Percentiles rank a stretch among this genome's conserved stretches.
Conservation (phyloP, 2,329 filamentous ascomycete genomes). For the Aotearoamyces nothofagi region DNA sequence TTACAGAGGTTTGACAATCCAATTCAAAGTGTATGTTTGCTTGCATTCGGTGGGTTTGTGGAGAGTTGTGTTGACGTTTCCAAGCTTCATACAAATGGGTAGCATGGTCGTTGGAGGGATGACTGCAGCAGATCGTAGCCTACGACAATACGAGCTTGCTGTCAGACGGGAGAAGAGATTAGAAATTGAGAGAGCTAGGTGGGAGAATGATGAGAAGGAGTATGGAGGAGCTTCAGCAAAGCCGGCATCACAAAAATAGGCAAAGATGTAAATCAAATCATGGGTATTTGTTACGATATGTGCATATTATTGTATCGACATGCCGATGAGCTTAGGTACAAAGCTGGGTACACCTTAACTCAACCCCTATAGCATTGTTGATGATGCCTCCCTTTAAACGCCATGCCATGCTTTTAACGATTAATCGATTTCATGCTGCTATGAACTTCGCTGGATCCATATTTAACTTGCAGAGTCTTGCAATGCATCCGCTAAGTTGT, state of each 20-base stretch:
- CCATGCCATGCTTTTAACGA: background rate
- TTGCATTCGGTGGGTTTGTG: background rate
- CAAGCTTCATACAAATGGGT: conserved; percentile 70
- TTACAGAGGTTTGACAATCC: conserved; percentile 56
- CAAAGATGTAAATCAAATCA: too few relatives aligned
- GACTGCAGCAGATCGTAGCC: conserved; percentile 56
- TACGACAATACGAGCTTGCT: conserved; percentile 51
- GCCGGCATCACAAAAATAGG: too few relatives aligned
- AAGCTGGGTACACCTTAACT: too few relatives aligned
- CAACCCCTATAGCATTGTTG: too few relatives aligned
- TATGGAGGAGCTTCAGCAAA: too few relatives aligned
- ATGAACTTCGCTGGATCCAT: conserved; percentile 83
- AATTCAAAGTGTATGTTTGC: conserved; percentile 57
- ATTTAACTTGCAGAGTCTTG: conserved; percentile 83
- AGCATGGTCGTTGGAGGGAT: conserved; percentile 68
- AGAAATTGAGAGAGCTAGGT: conserved; percentile 48
- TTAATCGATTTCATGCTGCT: conserved; percentile 1
- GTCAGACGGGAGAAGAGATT: conserved; percentile 50
- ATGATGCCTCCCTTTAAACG: too few relatives aligned
- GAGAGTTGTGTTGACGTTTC: conserved; percentile 2
- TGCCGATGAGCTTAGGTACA: too few relatives aligned
- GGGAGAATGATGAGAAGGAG: conserved; percentile 52
- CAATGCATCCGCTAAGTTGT: conserved; percentile 85
- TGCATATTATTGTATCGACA: too few relatives aligned
- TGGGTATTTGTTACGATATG: too few relatives aligned